These are phyloP conservation scores for Mortierella sp. DNA, from an alignment of 371 early-diverging fungal genomes.

Conservation along the genomic window DNA sequence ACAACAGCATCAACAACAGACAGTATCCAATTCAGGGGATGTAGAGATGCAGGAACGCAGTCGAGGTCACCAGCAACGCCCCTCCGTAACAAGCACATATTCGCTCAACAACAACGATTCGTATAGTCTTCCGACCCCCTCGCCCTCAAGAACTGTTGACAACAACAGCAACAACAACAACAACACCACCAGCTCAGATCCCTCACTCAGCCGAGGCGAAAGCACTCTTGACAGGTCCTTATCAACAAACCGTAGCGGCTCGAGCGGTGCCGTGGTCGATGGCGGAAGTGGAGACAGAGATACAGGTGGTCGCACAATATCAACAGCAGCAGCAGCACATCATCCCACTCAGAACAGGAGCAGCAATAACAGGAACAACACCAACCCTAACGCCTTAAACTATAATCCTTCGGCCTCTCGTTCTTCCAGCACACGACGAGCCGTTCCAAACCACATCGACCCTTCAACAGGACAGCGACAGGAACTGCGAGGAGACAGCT, in stretches of 20 bases:
- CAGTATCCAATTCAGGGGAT: not conserved
- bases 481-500: constrained; percentile 7
- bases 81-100: not conserved
- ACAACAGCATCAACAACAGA: constrained; percentile 13
- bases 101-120: not conserved
- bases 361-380: constrained; percentile 1
- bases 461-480: not conserved
- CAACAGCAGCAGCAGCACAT: not conserved
- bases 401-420: not conserved
- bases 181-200: not conserved
- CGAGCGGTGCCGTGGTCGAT: not conserved
- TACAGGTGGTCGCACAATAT: constrained; percentile 6
- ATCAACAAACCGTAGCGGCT: constrained; percentile 7
- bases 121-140: not conserved
- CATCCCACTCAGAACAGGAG: constrained; percentile 13
- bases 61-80: not conserved
- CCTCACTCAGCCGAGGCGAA: not conserved
- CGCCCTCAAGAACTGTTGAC: constrained; percentile 10
- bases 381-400: constrained; percentile 3
- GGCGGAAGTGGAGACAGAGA: not conserved
- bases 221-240: not conserved
- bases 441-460: constrained; percentile 3
- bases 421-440: constrained; percentile 1
- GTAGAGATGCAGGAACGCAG: constrained; percentile 22
- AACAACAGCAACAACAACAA: not conserved